A percentile compares a stretch with the other conserved stretches of the same genome.
Evolutionary conservation across 2,329 filamentous ascomycete genomes (phyloP).

Genomic region (Penicillium sp.): DNA sequence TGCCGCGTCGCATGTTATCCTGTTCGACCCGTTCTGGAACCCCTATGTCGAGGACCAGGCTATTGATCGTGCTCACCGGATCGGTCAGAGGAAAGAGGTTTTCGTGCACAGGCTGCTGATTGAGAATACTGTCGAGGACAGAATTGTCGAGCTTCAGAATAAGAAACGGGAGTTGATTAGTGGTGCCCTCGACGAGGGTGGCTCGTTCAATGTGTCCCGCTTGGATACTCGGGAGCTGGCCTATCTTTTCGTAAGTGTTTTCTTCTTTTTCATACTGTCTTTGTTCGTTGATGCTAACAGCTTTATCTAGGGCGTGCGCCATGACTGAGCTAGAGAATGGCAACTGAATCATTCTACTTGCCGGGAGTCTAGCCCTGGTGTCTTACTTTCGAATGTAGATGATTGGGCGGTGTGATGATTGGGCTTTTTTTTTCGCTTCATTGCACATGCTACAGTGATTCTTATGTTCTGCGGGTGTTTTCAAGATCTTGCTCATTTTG

Average conservation of each 20-base stretch:
- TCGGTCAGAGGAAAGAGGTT: conserved; percentile 73
- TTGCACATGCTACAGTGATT: neutral
- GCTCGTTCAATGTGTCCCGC: conserved; percentile 63
- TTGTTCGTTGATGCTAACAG: conserved; percentile 6
- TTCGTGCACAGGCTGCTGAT: conserved; percentile 78
- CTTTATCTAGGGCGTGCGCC: conserved; percentile 21
- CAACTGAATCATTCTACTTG: neutral
- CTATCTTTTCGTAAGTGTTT: conserved; percentile 61
- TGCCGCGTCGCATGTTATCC: conserved; percentile 78
- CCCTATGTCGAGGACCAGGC: conserved; percentile 91
- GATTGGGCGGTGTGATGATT: neutral
- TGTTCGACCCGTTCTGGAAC: conserved; percentile 94
- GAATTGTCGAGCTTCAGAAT: conserved; percentile 76
- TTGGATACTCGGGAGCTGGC: conserved; percentile 66
- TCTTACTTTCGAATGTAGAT: neutral
- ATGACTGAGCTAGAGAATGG: neutral
- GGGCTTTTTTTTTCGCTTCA: neutral
- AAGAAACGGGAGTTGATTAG: conserved; percentile 75
- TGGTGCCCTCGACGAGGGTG: conserved; percentile 74
- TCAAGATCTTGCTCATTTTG: neutral
- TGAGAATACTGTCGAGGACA: conserved; percentile 77
- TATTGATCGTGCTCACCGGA: conserved; percentile 83
- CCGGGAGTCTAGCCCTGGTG: neutral
- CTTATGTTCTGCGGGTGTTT: neutral
- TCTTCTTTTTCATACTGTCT: neutral